A percentile compares a stretch with the other conserved stretches of the same genome.
phyloP scores from a whole-genome alignment of 1,284 basidiomycete genomes.

The Fomitopsis schrenkii region DNA sequence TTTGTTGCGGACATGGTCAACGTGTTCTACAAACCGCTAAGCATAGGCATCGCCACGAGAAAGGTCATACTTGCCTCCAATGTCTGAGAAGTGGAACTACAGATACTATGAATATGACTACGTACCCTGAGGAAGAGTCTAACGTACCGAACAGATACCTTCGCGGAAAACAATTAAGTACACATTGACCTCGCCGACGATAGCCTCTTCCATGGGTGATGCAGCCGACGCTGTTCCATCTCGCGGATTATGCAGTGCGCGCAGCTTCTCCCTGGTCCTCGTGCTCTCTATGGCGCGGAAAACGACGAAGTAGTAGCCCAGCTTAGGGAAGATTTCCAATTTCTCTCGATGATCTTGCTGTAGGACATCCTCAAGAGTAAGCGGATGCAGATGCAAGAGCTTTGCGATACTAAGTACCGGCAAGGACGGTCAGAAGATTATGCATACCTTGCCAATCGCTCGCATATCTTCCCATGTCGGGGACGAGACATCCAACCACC shows the following conservation, averaged over 20 bases:
- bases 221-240: conserved; percentile 13
- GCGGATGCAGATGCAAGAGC: conserved; percentile 87
- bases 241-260: conserved; percentile 24
- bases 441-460: conserved; percentile 75
- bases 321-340: conserved; percentile 81
- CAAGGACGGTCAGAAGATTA: not conserved
- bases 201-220: conserved; percentile 36
- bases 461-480: conserved; percentile 91
- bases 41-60: not conserved
- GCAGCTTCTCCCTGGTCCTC: conserved; percentile 37
- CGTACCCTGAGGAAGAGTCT: not conserved
- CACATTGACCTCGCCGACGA: conserved; percentile 77
- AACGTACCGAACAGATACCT: conserved; percentile 82
- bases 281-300: conserved; percentile 80
- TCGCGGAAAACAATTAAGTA: conserved; percentile 90
- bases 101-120: not conserved
- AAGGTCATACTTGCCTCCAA: conserved; percentile 46
- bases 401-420: not conserved
- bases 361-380: conserved; percentile 95
- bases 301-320: conserved; percentile 93
- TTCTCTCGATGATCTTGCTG: conserved; percentile 94
- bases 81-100: conserved; percentile 92
- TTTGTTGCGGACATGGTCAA: conserved; percentile 73
- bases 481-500: conserved; percentile 93
- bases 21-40: conserved; percentile 56